Base-by-base conservation (phyloP, 2,329 filamentous ascomycete species). In the Fusarium multiceps region DNA sequence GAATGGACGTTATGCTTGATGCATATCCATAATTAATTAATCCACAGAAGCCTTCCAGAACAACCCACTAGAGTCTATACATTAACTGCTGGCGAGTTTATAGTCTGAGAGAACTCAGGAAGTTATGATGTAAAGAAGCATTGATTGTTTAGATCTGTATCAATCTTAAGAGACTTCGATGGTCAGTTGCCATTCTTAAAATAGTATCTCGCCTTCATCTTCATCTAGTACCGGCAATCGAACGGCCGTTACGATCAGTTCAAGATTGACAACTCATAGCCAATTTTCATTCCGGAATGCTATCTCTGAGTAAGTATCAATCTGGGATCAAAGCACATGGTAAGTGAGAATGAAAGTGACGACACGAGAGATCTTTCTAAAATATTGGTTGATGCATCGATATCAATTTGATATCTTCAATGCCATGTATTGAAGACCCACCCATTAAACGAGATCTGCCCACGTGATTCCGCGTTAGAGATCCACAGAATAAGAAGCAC, bases 391-490 rank as follows among this genome's bases (percentile, higher is more conserved):
- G 49, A 53, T 53, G 49, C 49, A 42, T n/a, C 20, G 34, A 18
- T 21, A 51, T 27, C 20, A 53, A 27, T 41, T 41, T 40, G 21
- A 53, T 53, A 27, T 53, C 34, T n/a, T 53, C 37, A 53, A 53
- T 53, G 23, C 49, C 23, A 53, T 32, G 30, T 7, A 32, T 41
- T 28, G 25, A n/a, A 42, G 49, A 16, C 34, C 49, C 34, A 53
- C 49, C 34, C 18, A 53, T 53, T 53, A 16, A 40, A 28, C 23
- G 49, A 42, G n/a, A 16, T 41, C 6, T 3, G 4, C 9, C 13
- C 73, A 75, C 73, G 73, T 75, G 73, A 75, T 41, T 18, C 28
- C 73, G 73, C 60, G 66, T 63, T 34, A 18, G 56, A 27, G 30
- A 23, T 9, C 54, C 59, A 58, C 63, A 9, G 32, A 55, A 30